These are phyloP conservation scores for Tuber borchii DNA, from an alignment of 495 filamentous ascomycete species.

Conservation along the genomic window DNA sequence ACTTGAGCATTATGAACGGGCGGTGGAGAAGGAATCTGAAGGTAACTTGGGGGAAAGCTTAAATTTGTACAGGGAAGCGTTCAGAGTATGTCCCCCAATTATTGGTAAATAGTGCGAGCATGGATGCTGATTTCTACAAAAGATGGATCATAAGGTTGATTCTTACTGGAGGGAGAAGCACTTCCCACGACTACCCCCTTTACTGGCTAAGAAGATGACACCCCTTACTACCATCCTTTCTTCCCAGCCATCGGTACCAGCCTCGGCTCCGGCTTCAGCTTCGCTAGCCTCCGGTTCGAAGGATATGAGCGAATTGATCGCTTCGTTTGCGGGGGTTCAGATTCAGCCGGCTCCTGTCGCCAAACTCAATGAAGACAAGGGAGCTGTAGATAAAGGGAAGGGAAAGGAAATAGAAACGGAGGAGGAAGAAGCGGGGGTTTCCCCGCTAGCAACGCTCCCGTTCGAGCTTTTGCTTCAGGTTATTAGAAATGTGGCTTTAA, in stretches of 20 bases:
- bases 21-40: slow-evolving; percentile 76
- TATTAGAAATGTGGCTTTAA: slow-evolving; percentile 59
- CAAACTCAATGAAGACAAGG: slow-evolving; percentile 8
- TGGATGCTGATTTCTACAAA: slow-evolving; percentile 30
- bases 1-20: slow-evolving; percentile 86
- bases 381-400: slow-evolving; percentile 54
- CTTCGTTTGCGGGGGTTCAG: slow-evolving; percentile 59
- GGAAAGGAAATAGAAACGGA: neutral
- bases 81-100: slow-evolving; percentile 52
- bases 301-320: slow-evolving; percentile 59
- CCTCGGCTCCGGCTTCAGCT: slow-evolving; percentile 52
- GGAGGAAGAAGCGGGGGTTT: slow-evolving; percentile 42
- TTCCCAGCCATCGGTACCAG: slow-evolving; percentile 50
- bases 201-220: slow-evolving; percentile 25
- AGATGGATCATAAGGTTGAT: slow-evolving; percentile 81
- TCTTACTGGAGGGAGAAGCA: slow-evolving; percentile 83
- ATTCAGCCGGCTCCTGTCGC: slow-evolving; percentile 54
- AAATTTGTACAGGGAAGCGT: slow-evolving; percentile 81
- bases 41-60: slow-evolving; percentile 87
- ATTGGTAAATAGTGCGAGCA: slow-evolving; percentile 12
- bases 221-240: slow-evolving; percentile 46
- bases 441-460: slow-evolving; percentile 69
- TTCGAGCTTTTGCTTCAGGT: slow-evolving; percentile 76
- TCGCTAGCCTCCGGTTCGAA: slow-evolving; percentile 11
- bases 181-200: slow-evolving; percentile 57